phyloP scores from a whole-genome alignment of 2,329 filamentous ascomycete genomes.

The Aspergillus vadensis region DNA sequence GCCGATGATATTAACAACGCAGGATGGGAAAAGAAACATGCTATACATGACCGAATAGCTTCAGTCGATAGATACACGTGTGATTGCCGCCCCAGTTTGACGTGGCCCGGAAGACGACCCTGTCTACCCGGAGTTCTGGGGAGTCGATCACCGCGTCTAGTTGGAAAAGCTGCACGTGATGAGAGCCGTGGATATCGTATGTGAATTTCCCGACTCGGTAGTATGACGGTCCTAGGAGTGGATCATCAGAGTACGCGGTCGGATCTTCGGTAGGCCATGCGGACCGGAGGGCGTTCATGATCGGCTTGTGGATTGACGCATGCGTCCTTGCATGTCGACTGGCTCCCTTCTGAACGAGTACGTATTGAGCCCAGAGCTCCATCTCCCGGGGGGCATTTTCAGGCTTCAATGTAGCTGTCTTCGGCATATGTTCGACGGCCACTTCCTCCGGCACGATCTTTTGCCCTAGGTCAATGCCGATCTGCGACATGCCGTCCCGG shows the following conservation, averaged over 20 bases:
- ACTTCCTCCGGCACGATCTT: slow-evolving; percentile 67
- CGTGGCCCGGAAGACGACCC: slow-evolving; percentile 45
- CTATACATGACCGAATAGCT: slow-evolving; percentile 44
- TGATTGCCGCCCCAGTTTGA: slow-evolving; percentile 48
- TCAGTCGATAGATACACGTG: slow-evolving; percentile 51
- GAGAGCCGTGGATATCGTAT: slow-evolving; percentile 39
- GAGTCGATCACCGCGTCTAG: slow-evolving; percentile 43
- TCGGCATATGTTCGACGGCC: slow-evolving; percentile 71
- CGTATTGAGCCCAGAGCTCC: slow-evolving; percentile 67
- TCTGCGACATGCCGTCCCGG: slow-evolving; percentile 47
- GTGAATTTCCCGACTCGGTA: slow-evolving; percentile 44
- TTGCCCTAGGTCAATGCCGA: slow-evolving; percentile 42
- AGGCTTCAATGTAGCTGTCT: slow-evolving; percentile 62
- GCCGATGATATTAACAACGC: neutral
- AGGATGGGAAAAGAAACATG: neutral
- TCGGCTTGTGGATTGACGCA: slow-evolving; percentile 30
- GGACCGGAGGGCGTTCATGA: slow-evolving; percentile 35
- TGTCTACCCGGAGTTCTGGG: slow-evolving; percentile 38
- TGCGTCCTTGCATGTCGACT: neutral
- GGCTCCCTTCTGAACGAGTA: slow-evolving; percentile 3
- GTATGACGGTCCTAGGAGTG: slow-evolving; percentile 38
- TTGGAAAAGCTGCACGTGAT: slow-evolving; percentile 43
- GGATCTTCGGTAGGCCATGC: slow-evolving; percentile 35
- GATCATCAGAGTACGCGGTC: slow-evolving; percentile 39
- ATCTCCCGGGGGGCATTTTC: slow-evolving; percentile 65